Conservation (phyloP, 1,284 basidiomycete species). For the Ganoderma meredithae region DNA sequence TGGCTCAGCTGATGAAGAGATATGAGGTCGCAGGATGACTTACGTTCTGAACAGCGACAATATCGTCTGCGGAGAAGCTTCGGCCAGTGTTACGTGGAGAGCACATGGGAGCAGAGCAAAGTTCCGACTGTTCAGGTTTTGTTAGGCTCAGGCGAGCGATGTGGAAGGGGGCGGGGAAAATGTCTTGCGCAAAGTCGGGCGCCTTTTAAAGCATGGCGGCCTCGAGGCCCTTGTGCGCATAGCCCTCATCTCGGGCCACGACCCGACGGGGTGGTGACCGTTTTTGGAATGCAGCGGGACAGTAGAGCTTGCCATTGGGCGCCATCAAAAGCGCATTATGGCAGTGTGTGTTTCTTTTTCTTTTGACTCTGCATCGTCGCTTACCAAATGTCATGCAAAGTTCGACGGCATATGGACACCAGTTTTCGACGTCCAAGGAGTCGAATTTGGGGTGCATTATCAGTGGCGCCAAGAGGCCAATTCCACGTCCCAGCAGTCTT, state of each 20-base stretch:
- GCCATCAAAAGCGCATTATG: background rate
- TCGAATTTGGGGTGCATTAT: background rate
- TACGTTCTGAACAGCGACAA: background rate
- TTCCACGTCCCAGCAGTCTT: background rate
- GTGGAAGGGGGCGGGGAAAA: background rate
- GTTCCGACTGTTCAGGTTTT: background rate
- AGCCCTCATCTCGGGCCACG: background rate
- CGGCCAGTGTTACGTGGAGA: background rate
- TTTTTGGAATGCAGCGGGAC: background rate
- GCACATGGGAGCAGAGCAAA: background rate
- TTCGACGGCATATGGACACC: background rate
- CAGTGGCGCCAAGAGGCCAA: background rate
- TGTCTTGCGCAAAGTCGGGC: background rate
- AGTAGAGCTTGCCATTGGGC: background rate
- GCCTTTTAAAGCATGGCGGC: slow-evolving; percentile 4
- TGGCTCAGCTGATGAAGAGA: background rate
- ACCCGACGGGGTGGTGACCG: background rate
- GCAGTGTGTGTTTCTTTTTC: background rate
- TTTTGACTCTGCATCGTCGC: background rate
- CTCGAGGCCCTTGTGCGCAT: background rate
- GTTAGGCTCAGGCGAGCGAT: background rate
- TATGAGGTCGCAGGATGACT: background rate
- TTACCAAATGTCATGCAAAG: background rate
- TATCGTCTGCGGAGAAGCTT: background rate
- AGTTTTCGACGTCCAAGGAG: background rate